Evolutionary conservation across 805 yeast species (phyloP).

Genomic region (Blastobotrys peoriensis): DNA sequence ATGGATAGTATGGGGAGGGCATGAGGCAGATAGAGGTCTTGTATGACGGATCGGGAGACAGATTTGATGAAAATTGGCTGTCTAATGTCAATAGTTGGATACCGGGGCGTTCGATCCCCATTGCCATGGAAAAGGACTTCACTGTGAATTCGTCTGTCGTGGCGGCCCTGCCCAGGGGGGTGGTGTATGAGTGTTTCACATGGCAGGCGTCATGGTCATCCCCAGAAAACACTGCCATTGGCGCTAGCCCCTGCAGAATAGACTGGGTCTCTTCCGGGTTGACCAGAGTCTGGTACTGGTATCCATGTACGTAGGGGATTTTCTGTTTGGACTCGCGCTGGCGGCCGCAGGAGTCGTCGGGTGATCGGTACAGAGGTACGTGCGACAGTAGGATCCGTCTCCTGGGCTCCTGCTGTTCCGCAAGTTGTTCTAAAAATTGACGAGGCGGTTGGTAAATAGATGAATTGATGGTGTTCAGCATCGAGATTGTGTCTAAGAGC

Average conservation of each 20-base stretch:
- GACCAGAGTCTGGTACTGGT: constrained; percentile 87
- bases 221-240: constrained; percentile 73
- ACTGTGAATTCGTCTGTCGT: constrained; percentile 72
- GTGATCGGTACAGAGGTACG: constrained; percentile 78
- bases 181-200: constrained; percentile 45
- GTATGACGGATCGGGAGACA: constrained; percentile 5
- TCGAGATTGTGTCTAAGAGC: constrained; percentile 74
- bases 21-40: constrained; percentile 28
- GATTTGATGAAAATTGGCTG: constrained; percentile 12
- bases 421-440: constrained; percentile 43
- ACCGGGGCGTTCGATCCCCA: constrained; percentile 84
- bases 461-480: constrained; percentile 52
- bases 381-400: constrained; percentile 65
- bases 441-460: constrained; percentile 43
- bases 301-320: constrained; percentile 69
- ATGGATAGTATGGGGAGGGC: constrained; percentile 28
- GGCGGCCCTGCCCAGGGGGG: constrained; percentile 13
- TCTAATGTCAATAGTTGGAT: constrained; percentile 69
- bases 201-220: constrained; percentile 98
- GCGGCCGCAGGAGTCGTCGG: constrained; percentile 62
- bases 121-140: constrained; percentile 87
- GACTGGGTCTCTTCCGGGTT: constrained; percentile 53
- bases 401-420: constrained; percentile 36
- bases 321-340: constrained; percentile 58
- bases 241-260: constrained; percentile 54